A percentile compares a stretch with the other conserved stretches of the same genome.
Conservation (phyloP, 208 protist genomes). For the Leishmania turanica region DNA sequence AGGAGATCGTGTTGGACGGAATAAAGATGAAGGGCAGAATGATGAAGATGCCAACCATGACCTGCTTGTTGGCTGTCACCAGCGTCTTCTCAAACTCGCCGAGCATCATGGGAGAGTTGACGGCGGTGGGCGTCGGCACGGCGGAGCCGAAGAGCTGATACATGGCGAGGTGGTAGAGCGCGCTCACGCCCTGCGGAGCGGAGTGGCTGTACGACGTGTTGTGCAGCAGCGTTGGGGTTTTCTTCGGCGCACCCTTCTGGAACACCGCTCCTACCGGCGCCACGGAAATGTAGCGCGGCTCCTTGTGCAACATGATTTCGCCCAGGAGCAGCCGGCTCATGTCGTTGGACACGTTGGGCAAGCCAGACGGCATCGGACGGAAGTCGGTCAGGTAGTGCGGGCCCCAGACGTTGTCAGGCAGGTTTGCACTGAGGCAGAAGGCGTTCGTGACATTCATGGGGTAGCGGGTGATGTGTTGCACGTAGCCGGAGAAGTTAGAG, state of each 20-base stretch:
- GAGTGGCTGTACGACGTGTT: slow-evolving; percentile 62
- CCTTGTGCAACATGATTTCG: slow-evolving; percentile 38
- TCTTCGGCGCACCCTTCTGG: slow-evolving; percentile 28
- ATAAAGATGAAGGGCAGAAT: slow-evolving; percentile 84
- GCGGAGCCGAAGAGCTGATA: slow-evolving; percentile 45
- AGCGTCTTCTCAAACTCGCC: slow-evolving; percentile 62
- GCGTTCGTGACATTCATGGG: slow-evolving; percentile 26
- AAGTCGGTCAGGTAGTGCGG: slow-evolving; percentile 32
- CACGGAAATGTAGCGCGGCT: slow-evolving; percentile 52
- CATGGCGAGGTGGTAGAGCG: slow-evolving; percentile 58
- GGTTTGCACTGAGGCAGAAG: slow-evolving; percentile 26
- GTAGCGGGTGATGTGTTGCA: slow-evolving; percentile 1
- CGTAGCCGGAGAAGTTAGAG: slow-evolving; percentile 14
- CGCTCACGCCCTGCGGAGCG: slow-evolving; percentile 53
- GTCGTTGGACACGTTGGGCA: slow-evolving; percentile 33
- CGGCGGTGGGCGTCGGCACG: slow-evolving; percentile 34
- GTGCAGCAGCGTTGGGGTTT: slow-evolving; percentile 51
- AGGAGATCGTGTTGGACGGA: slow-evolving; percentile 76
- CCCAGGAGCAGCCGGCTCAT: slow-evolving; percentile 38
- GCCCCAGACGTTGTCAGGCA: slow-evolving; percentile 32
- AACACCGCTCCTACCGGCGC: slow-evolving; percentile 33
- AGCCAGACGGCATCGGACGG: slow-evolving; percentile 13
- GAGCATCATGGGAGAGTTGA: slow-evolving; percentile 72
- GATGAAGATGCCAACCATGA: slow-evolving; percentile 80
- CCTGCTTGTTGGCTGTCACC: slow-evolving; percentile 49